phyloP scores from a whole-genome alignment of 495 filamentous ascomycete genomes.

The Penicillium lividum region DNA sequence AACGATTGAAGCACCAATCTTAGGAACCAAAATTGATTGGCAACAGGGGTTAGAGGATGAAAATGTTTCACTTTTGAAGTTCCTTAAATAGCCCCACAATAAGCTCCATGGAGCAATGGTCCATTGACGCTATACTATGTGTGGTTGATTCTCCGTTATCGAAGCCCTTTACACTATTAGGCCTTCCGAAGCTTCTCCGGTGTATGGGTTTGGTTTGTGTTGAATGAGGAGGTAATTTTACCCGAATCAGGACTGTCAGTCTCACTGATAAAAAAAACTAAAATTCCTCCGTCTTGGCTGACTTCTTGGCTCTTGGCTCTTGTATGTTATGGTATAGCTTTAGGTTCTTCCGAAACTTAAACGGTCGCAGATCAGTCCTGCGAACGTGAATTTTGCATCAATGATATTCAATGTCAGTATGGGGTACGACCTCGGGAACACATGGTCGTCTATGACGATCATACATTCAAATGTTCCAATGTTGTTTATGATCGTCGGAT shows the following conservation, averaged over 20 bases:
- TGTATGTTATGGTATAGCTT: background rate
- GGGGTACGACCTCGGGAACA: too few species aligned
- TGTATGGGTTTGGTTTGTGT: too few species aligned
- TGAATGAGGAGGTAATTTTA: too few species aligned
- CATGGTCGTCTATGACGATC: constrained; percentile 6
- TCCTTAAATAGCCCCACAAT: constrained; percentile 19
- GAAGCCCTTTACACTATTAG: background rate
- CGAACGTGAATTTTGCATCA: constrained; percentile 10
- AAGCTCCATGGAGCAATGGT: constrained; percentile 12
- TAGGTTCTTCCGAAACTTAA: constrained; percentile 2
- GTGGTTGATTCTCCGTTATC: constrained; percentile 12
- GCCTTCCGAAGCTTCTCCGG: background rate
- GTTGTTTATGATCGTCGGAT: constrained; percentile 5
- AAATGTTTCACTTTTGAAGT: constrained; percentile 21
- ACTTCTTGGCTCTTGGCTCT: background rate
- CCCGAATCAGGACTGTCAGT: background rate
- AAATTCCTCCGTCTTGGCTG: constrained; percentile 21
- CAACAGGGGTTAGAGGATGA: constrained; percentile 17
- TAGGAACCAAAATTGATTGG: constrained; percentile 15
- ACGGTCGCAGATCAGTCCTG: constrained; percentile 9
- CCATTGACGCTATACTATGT: constrained; percentile 14
- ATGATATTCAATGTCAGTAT: background rate
- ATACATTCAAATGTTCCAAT: background rate
- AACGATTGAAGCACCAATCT: constrained; percentile 5
- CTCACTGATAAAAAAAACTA: constrained; percentile 9